phyloP scores from a whole-genome alignment of 1,139 yeast genomes.

The Pneumocystis wakefieldiae region DNA sequence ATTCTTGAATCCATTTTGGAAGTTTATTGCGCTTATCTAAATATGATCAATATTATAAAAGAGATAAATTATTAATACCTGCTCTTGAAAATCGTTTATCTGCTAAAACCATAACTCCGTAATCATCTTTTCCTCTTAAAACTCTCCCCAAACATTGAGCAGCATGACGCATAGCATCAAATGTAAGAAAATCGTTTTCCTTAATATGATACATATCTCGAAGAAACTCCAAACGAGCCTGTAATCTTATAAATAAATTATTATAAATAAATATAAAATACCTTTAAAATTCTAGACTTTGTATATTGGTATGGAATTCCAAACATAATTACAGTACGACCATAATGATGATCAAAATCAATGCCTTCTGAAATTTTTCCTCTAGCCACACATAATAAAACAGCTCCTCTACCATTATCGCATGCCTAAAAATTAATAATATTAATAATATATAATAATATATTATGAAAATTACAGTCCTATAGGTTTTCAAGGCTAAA shows the following conservation, averaged over 20 bases:
- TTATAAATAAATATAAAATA: neutral
- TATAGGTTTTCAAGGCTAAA: slow-evolving; percentile 80
- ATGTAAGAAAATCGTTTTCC: slow-evolving; percentile 86
- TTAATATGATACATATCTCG: slow-evolving; percentile 84
- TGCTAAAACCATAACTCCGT: slow-evolving; percentile 95
- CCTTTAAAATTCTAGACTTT: slow-evolving; percentile 78
- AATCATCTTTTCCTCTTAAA: slow-evolving; percentile 91
- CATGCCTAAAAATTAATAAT: slow-evolving; percentile 40
- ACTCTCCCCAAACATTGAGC: slow-evolving; percentile 98
- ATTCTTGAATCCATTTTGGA: slow-evolving; percentile 96
- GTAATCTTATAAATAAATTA: neutral
- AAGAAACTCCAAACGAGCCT: slow-evolving; percentile 77
- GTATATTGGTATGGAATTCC: slow-evolving; percentile 97
- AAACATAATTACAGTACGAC: slow-evolving; percentile 93
- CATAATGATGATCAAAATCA: slow-evolving; percentile 97
- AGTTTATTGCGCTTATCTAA: slow-evolving; percentile 61
- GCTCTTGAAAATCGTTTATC: slow-evolving; percentile 63
- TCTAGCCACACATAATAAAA: slow-evolving; percentile 89
- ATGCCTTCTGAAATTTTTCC: slow-evolving; percentile 98
- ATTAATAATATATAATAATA: neutral
- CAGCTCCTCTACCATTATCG: slow-evolving; percentile 94
- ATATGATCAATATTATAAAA: neutral
- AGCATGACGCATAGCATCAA: slow-evolving; percentile 99
- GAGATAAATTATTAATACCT: neutral
- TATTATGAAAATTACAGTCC: slow-evolving; percentile 31